Percentiles rank a stretch among this genome's conserved stretches.
Conservation (phyloP, 2,329 filamentous ascomycete species). For the Niveomyces coronatus region DNA sequence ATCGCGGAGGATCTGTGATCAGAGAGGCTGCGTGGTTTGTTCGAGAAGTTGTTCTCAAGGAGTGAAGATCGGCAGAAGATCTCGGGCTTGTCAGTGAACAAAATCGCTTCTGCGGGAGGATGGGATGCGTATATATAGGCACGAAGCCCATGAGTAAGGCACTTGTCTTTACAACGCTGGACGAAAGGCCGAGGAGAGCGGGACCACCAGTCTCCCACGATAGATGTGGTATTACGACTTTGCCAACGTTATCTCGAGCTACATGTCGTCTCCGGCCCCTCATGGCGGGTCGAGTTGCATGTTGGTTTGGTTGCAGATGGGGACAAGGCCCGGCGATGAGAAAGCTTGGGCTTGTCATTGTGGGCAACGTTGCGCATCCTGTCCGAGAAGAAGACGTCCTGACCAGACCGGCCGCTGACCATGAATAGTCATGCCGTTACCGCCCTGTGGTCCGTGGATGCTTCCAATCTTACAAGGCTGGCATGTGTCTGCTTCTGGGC, state of each 20-base stretch:
- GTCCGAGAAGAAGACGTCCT: background rate
- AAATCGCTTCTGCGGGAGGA: no score
- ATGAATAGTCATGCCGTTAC: background rate
- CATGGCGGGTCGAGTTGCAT: background rate
- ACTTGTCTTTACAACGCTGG: no score
- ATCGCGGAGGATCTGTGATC: slow-evolving; percentile 14
- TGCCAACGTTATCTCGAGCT: slow-evolving; percentile 2
- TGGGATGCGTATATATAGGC: no score
- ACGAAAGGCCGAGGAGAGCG: no score
- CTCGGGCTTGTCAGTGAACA: no score
- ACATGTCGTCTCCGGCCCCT: background rate
- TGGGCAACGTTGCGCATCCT: slow-evolving; percentile 5
- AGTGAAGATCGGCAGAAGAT: no score
- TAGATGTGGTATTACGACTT: no score
- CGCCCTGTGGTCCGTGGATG: background rate
- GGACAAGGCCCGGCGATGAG: background rate
- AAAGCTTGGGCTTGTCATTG: background rate
- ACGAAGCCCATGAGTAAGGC: no score
- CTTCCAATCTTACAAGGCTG: background rate
- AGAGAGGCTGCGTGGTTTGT: no score
- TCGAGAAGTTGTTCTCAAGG: no score
- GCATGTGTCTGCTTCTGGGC: background rate
- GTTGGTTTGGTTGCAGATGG: background rate
- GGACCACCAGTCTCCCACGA: no score
- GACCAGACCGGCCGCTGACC: background rate